These are phyloP conservation scores for Scutellaria minor DNA, from an alignment of 257 asterid species.

Conservation along the genomic window DNA sequence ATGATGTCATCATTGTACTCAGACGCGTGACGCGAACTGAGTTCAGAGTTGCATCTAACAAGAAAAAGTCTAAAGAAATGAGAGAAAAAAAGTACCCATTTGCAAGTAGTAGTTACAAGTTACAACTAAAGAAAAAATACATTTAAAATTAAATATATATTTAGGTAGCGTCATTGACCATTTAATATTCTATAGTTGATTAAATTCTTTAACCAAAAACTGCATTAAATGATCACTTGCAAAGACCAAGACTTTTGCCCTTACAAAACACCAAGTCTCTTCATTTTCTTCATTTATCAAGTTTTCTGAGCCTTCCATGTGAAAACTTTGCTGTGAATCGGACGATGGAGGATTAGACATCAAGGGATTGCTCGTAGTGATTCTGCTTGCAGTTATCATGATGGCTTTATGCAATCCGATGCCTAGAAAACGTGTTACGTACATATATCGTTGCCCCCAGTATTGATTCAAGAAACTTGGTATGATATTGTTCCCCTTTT, in stretches of 20 bases:
- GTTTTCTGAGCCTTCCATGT: constrained; percentile 35
- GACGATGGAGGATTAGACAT: constrained; percentile 34
- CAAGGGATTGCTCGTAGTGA: constrained; percentile 27
- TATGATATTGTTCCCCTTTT: background rate
- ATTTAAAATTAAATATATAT: background rate
- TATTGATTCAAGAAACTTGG: constrained; percentile 1
- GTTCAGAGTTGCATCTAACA: background rate
- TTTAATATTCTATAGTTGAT: background rate
- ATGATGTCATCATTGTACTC: no score
- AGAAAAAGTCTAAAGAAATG: background rate
- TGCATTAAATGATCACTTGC: background rate
- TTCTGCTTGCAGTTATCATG: constrained; percentile 38
- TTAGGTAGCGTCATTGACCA: constrained; percentile 1
- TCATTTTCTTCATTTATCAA: background rate
- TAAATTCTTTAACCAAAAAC: background rate
- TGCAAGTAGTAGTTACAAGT: background rate
- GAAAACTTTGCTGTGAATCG: constrained; percentile 43
- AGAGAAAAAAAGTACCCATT: background rate
- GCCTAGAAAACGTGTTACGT: constrained; percentile 31
- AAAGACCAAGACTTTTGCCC: constrained; percentile 27
- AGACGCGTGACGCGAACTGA: no score
- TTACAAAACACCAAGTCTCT: background rate
- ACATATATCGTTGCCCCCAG: constrained; percentile 20
- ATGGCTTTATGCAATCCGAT: constrained; percentile 38
- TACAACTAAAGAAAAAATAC: background rate